phyloP scores from a whole-genome alignment of 2,329 filamentous ascomycete species.

The Phoma sp. region DNA sequence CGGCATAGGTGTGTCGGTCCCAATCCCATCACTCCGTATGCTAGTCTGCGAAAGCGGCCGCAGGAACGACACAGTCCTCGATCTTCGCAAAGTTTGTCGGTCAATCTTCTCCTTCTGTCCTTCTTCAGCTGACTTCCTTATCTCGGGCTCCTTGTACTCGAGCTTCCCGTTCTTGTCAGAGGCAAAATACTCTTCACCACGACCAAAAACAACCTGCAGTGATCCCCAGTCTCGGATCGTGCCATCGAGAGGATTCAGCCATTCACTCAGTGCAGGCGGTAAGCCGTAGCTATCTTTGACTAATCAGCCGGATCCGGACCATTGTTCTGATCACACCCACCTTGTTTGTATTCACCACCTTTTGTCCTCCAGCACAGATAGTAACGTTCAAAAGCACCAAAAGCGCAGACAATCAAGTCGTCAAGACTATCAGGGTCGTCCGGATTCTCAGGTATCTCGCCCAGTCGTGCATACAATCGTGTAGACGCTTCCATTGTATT shows the following conservation, averaged over 20 bases:
- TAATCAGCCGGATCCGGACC: neutral
- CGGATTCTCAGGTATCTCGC: conserved; percentile 39
- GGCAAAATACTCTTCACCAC: conserved; percentile 49
- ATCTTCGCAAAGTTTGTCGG: conserved; percentile 29
- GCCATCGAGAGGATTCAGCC: conserved; percentile 43
- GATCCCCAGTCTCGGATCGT: conserved; percentile 40
- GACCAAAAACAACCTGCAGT: conserved; percentile 48
- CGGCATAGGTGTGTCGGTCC: conserved; percentile 12
- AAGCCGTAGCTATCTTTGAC: conserved; percentile 44
- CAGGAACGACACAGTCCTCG: conserved; percentile 40
- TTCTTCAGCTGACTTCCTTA: conserved; percentile 26
- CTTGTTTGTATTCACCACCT: conserved; percentile 45
- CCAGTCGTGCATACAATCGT: conserved; percentile 41
- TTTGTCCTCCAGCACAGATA: conserved; percentile 50
- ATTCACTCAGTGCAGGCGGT: conserved; percentile 39
- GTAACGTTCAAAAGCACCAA: conserved; percentile 49
- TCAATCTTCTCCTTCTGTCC: conserved; percentile 25
- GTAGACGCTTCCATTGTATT: conserved; percentile 37
- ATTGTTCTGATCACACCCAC: conserved; percentile 21
- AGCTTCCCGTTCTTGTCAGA: conserved; percentile 48
- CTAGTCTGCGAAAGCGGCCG: conserved; percentile 33
- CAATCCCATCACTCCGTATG: conserved; percentile 17
- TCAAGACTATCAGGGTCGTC: conserved; percentile 44
- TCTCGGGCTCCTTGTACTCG: conserved; percentile 43
- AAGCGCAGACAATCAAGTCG: conserved; percentile 47